Conservation (phyloP, 2,329 filamentous ascomycete genomes). For the Colletotrichum filicis region DNA sequence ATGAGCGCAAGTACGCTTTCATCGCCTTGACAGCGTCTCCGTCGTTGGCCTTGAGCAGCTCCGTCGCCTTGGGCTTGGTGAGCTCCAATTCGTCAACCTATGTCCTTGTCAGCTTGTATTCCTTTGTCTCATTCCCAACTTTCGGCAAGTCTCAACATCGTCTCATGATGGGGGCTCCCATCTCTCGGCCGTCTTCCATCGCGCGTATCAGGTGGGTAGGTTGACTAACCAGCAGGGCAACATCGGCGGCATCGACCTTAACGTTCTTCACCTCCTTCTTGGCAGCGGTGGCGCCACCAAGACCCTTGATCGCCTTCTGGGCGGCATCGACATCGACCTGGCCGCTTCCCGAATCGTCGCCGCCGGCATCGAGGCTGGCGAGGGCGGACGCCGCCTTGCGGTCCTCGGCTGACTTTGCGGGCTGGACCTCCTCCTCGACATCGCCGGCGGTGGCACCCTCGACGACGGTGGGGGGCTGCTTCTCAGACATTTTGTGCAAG, state of each 20-base stretch:
- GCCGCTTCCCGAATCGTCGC: constrained; percentile 55
- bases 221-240: constrained; percentile 71
- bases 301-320: constrained; percentile 76
- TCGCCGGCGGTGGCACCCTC: constrained; percentile 71
- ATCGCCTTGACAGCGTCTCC: constrained; percentile 77
- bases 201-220: neutral
- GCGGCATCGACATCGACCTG: constrained; percentile 76
- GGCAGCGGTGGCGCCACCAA: constrained; percentile 52
- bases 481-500: constrained; percentile 63
- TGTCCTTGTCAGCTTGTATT: neutral
- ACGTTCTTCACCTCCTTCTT: constrained; percentile 67
- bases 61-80: constrained; percentile 77
- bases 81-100: constrained; percentile 79
- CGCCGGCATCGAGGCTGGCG: constrained; percentile 72
- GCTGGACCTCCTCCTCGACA: constrained; percentile 65
- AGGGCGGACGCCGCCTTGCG: constrained; percentile 81
- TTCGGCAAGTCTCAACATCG: neutral
- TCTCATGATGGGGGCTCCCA: neutral
- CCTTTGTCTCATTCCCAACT: neutral
- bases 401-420: constrained; percentile 77
- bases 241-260: constrained; percentile 80
- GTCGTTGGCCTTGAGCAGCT: constrained; percentile 77
- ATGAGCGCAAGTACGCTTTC: constrained; percentile 60
- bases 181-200: neutral
- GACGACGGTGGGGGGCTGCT: constrained; percentile 66